phyloP scores from a whole-genome alignment of 768 basidiomycete genomes.

The Naganishia kalamii region DNA sequence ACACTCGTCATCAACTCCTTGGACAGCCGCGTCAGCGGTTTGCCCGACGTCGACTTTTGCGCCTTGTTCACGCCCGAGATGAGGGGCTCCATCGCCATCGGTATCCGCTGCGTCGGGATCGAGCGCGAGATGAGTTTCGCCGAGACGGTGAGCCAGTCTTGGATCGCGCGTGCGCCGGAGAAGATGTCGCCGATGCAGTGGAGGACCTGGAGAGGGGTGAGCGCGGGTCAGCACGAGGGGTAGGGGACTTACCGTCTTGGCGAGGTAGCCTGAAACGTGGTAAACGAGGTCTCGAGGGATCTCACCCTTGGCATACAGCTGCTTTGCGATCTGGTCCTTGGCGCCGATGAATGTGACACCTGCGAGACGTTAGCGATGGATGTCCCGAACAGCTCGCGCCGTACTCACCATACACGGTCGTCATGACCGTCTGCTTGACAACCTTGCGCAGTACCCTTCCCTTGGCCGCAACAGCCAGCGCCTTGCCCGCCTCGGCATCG shows the following conservation, averaged over 20 bases:
- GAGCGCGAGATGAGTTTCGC: slow-evolving; percentile 81
- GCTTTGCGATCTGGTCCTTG: slow-evolving; percentile 84
- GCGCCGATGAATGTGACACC: slow-evolving; percentile 86
- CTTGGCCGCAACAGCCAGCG: slow-evolving; percentile 57
- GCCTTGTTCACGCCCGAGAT: not conserved
- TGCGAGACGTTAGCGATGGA: not conserved
- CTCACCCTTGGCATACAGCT: slow-evolving; percentile 69
- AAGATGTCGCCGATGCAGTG: slow-evolving; percentile 84
- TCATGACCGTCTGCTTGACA: slow-evolving; percentile 99
- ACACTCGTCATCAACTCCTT: slow-evolving; percentile 93
- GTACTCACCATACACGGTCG: slow-evolving; percentile 76
- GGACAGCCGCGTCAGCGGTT: slow-evolving; percentile 50
- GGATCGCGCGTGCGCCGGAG: slow-evolving; percentile 82
- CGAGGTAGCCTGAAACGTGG: slow-evolving; percentile 68
- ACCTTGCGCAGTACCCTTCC: slow-evolving; percentile 86
- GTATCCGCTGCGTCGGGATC: slow-evolving; percentile 58
- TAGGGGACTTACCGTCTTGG: slow-evolving; percentile 56
- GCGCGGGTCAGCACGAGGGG: not conserved
- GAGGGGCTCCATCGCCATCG: slow-evolving; percentile 27
- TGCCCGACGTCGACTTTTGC: slow-evolving; percentile 3
- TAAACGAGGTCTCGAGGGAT: slow-evolving; percentile 69
- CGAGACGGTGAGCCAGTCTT: slow-evolving; percentile 77
- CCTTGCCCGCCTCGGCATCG: slow-evolving; percentile 42
- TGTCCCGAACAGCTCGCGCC: slow-evolving; percentile 23
- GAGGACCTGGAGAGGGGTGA: slow-evolving; percentile 53